Evolutionary conservation across 495 filamentous ascomycete genomes (phyloP), one percentile per base, ranked within the genome.

Genomic region (Aspergillus sparsus): DNA sequence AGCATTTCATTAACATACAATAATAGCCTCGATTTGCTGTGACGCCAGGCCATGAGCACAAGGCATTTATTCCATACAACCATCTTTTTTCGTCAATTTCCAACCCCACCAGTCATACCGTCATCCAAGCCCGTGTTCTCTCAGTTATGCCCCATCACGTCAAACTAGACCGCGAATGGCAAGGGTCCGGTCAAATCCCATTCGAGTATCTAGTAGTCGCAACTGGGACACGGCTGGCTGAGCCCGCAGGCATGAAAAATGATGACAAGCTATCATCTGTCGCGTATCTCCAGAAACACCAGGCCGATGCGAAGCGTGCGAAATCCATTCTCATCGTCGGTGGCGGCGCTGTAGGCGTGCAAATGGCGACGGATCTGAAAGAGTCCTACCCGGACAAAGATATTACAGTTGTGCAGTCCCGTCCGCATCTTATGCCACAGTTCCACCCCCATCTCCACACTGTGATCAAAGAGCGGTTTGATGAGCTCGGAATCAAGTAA

Each of bases 361-460:
- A 88, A 68, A 70, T 86, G 66, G 83, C 84, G 0, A 77, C 80
- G 5, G 85, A 88, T 63, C 71, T 85, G 45, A 87, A 86, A 70
- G 78, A 76, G 16, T 71, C 73, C 16, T 85, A 83, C 57, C 82
- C 81, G 0, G 80, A 83, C 0, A 87, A 87, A 70, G 69, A 78
- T 5, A 79, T 87, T 21, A 76, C 74, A 0, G 70, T 88, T 18
- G 73, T 88, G 5, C 84, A 87, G 63, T 87, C 84, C 6, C 69
- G 85, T 18, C 64, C 68, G 5, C 66, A 73, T 2, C 66, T 87
- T 27, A 77, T 87, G 77, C 75, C 77, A 6, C 73, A 65, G 6
- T 87, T 86, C 66, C 82, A 83, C 21, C 60, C 60, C 35, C 55
- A 63, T 16, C 65, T 88, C 7, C 80, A 83, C 56, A 76, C 77